Conservation (phyloP, 2,329 filamentous ascomycete species). For the Neonectria sp. region DNA sequence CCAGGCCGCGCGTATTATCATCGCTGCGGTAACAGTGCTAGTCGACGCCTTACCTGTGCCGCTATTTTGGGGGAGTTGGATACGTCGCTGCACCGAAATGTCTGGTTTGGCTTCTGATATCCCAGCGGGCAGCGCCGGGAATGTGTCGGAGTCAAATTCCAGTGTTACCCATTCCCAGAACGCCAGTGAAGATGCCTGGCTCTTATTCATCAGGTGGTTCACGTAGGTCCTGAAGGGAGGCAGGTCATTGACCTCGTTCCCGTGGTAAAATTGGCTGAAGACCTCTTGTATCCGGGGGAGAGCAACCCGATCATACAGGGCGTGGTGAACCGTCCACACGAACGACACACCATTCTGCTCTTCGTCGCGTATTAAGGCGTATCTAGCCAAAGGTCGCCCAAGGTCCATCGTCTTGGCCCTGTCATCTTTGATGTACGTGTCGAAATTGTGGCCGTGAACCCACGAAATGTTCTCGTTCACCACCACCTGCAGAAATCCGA, state of each 20-base stretch:
- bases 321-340: slow-evolving; percentile 26
- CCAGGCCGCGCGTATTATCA: not conserved
- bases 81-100: slow-evolving; percentile 1
- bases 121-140: slow-evolving; percentile 15
- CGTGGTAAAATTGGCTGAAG: slow-evolving; percentile 19
- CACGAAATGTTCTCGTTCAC: slow-evolving; percentile 10
- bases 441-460: not conserved
- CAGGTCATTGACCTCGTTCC: slow-evolving; percentile 1
- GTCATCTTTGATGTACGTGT: slow-evolving; percentile 15
- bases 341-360: slow-evolving; percentile 2
- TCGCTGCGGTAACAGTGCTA: slow-evolving; percentile 14
- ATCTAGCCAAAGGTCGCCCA: slow-evolving; percentile 7
- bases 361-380: slow-evolving; percentile 6
- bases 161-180: slow-evolving; percentile 28
- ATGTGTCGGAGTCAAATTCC: slow-evolving; percentile 20
- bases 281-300: slow-evolving; percentile 14
- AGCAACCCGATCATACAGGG: slow-evolving; percentile 22
- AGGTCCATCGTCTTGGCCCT: slow-evolving; percentile 1
- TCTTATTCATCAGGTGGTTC: slow-evolving; percentile 2
- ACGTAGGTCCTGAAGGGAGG: slow-evolving; percentile 10
- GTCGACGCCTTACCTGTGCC: too few species aligned
- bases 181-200: slow-evolving; percentile 17
- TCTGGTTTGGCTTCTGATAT: slow-evolving; percentile 19
- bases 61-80: not conserved
- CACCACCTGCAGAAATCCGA: slow-evolving; percentile 20